Base-by-base conservation (phyloP, 129 eudicot genomes). In the Mikania micrantha region DNA sequence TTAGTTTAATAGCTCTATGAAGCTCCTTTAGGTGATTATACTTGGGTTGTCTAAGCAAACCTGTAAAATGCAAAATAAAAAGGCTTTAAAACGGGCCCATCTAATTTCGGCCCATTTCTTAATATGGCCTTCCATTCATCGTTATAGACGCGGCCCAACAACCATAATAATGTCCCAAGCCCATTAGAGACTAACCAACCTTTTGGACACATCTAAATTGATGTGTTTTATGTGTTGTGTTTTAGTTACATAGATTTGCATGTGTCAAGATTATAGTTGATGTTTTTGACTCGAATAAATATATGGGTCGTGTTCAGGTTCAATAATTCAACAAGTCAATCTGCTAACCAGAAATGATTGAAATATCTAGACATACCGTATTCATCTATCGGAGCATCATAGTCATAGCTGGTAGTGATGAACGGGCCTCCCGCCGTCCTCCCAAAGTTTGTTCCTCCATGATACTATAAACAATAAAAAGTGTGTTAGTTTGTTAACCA, bases 371-470 rank as follows among this genome's bases (percentile, higher is more conserved):
- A 32, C 36, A 32, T 32, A 93, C 99, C 99, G 8, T 93, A 93
- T 86, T 93, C 99, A 76, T 93, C 99, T 53, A 93, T 85, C 36
- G 99, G 99, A 77, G 99, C 99, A 81, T 93, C 99, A 63, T 86
- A 93, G 61, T 93, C 99, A 20, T 93, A 93, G 83, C 99, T 93
- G 68, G 99, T 93, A n/a, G 99, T 93, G 62, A 93, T 83, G 60
- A 93, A 93, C 64, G 99, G 99, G 65, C 99, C 99, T 59, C 99
- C 99, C 3, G 99, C 86, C n/a, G 99, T 84, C 76, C 99, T 79
- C 47, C 99, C 99, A 48, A 93, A 93, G 80, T 93, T 93, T 20
- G 96, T 89, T 74, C 99, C 99, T 53, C 99, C 99, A 5, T 93
- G 99, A 77, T 88, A 93, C 99, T 93, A 69, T 42, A 42, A 9